These are phyloP conservation scores for Rhizopogon vinicolor DNA, from an alignment of 768 basidiomycete genomes.

Conservation along the genomic window DNA sequence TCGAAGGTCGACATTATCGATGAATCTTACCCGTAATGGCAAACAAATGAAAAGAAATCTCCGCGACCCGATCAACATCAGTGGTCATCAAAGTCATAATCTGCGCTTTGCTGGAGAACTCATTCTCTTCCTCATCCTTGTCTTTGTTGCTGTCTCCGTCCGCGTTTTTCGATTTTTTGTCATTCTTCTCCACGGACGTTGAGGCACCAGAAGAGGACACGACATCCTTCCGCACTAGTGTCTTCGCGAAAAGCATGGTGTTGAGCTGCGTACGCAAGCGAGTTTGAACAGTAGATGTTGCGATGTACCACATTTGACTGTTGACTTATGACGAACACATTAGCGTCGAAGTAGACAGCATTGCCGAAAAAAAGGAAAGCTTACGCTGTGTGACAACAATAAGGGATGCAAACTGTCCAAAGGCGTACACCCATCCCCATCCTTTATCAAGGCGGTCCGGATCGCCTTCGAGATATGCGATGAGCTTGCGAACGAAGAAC, in stretches of 20 bases:
- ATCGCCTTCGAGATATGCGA: constrained; percentile 64
- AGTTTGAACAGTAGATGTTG: constrained; percentile 67
- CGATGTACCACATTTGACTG: constrained; percentile 67
- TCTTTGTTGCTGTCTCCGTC: constrained; percentile 9
- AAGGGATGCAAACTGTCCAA: constrained; percentile 37
- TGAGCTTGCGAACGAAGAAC: constrained; percentile 55
- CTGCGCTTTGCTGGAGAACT: constrained; percentile 67
- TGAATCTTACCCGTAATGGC: constrained; percentile 56
- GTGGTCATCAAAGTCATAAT: constrained; percentile 97
- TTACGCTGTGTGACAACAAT: constrained; percentile 25
- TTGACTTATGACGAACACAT: constrained; percentile 36
- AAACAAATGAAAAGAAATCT: constrained; percentile 78
- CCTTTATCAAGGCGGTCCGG: constrained; percentile 45
- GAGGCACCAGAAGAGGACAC: constrained; percentile 42
- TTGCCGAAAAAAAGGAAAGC: constrained; percentile 30
- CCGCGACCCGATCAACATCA: constrained; percentile 86
- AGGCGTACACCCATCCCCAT: constrained; percentile 76
- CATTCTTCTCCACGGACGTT: constrained; percentile 18
- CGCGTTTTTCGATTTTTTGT: constrained; percentile 9
- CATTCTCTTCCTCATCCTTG: constrained; percentile 37
- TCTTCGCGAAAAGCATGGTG: constrained; percentile 82
- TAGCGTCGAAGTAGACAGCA: constrained; percentile 26
- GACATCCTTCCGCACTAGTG: constrained; percentile 78
- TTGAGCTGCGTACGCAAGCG: constrained; percentile 74
- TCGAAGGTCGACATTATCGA: background rate